Evolutionary conservation across 2,329 filamentous ascomycete species (phyloP), one percentile per base, ranked within the genome.

Genomic region (Mycosphaerella arachidis): DNA sequence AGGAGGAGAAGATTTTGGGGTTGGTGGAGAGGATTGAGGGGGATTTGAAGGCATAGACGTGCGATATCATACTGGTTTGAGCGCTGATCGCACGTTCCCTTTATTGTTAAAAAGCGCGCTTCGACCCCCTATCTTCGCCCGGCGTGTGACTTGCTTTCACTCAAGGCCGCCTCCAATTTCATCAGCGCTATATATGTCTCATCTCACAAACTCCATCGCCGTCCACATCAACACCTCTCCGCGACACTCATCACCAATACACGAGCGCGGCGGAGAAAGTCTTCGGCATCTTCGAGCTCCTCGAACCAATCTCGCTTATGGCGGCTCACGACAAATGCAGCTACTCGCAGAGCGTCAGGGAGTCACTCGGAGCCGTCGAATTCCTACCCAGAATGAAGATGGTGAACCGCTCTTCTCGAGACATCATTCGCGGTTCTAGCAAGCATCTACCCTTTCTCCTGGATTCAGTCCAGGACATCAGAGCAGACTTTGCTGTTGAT

Each of bases 1-100:
- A 74, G 40, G 73, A 75, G 52, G 73, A 75, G 66, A 74, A 73
- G 66, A 70, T 74, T 18, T 35, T 75, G 63, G 69, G 70, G 1
- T 60, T 74, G 48, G 66, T 69, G 6, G 71, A 72, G 35, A 64
- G 55, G 57, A 62, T 68, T 13, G 46, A 66, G 30, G 57, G 51
- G 24, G 67, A 70, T 48, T 43, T 70, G 48, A 59, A 61, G 48
- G 59, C 27, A 24, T 61, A 56, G 46, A 7, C 7, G 40, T 43
- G 2, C n/a, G 18, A n/a, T 13, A 16, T 43, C 13, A n/a, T n/a
- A n/a, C n/a, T 43, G 16, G 18, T 43, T 3, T 24, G 24, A 24
- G 16, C 5, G 10, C 35, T 37, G 35, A 8, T 13, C 33, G 33
- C 33, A 37, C 3, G 9, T 13, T 16, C 10, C 10, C 35, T 37